Conservation (phyloP, 2,329 filamentous ascomycete species). For the Apiospora aurea region DNA sequence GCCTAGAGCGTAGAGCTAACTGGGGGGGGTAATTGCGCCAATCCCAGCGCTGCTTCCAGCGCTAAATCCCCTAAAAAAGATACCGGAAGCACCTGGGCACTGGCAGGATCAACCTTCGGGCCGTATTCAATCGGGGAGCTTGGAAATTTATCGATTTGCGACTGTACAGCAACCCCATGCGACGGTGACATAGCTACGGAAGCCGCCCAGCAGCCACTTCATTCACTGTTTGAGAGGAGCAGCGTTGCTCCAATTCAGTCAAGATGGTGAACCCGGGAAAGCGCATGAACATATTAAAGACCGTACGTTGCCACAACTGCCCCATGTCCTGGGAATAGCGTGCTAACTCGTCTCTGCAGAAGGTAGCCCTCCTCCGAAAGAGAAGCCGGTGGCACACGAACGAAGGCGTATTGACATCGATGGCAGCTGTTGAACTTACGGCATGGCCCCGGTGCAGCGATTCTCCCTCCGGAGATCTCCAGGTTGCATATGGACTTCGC, state of each 20-base stretch:
- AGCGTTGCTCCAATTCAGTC: conserved; percentile 35
- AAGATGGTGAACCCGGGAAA: conserved; percentile 46
- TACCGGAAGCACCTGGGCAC: background rate
- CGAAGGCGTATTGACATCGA: conserved; percentile 25
- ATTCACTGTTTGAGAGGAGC: conserved; percentile 23
- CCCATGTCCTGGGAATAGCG: background rate
- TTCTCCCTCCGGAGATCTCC: conserved; percentile 78
- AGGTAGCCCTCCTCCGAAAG: conserved; percentile 36
- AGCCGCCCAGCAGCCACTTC: background rate
- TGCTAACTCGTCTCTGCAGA: conserved; percentile 38
- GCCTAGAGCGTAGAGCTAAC: conserved; percentile 4
- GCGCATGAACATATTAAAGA: conserved; percentile 44
- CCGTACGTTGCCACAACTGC: conserved; percentile 34
- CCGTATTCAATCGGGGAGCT: conserved; percentile 22
- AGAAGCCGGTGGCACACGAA: background rate
- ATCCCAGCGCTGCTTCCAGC: background rate
- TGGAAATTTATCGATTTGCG: conserved; percentile 27
- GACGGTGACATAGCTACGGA: conserved; percentile 1
- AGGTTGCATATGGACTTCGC: conserved; percentile 80
- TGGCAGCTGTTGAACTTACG: conserved; percentile 56
- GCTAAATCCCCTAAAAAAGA: background rate
- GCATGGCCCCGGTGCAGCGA: conserved; percentile 81
- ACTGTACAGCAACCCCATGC: conserved; percentile 13
- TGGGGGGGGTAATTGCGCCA: background rate
- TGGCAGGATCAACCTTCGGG: conserved; percentile 27